A percentile compares a stretch with the other conserved stretches of the same genome.
These are phyloP conservation scores for Epichloe brachyelytri DNA, from an alignment of 2,329 filamentous ascomycete species.

Conservation along the genomic window DNA sequence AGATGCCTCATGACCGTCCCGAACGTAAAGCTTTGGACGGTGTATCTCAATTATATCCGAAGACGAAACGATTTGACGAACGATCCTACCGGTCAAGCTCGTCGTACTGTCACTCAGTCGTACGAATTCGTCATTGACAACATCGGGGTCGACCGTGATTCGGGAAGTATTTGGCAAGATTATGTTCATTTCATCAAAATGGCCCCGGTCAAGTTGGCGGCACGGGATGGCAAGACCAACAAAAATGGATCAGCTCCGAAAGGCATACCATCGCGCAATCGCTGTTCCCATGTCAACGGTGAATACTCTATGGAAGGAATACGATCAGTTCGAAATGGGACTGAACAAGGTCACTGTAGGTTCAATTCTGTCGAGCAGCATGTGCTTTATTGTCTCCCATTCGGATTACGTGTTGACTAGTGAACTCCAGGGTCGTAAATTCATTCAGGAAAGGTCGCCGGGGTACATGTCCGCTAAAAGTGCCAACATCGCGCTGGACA, in stretches of 20 bases:
- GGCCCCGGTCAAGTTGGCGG: constrained; percentile 79
- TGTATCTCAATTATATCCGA: constrained; percentile 91
- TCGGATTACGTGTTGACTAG: neutral
- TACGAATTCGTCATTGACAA: constrained; percentile 88
- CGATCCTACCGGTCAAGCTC: constrained; percentile 63
- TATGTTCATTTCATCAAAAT: constrained; percentile 89
- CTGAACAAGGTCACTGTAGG: constrained; percentile 82
- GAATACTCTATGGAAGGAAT: constrained; percentile 88
- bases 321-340: constrained; percentile 89
- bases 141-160: constrained; percentile 83
- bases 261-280: constrained; percentile 84
- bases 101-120: constrained; percentile 67
- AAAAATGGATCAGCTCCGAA: constrained; percentile 89
- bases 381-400: neutral
- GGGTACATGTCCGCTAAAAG: constrained; percentile 94
- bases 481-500: constrained; percentile 80
- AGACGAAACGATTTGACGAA: constrained; percentile 73
- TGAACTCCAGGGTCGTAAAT: constrained; percentile 65
- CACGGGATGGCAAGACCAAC: constrained; percentile 85
- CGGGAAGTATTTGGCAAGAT: constrained; percentile 82
- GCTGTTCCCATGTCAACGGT: constrained; percentile 74
- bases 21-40: constrained; percentile 78
- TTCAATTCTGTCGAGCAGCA: constrained; percentile 5
- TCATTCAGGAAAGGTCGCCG: constrained; percentile 83
- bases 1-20: constrained; percentile 66